These are phyloP conservation scores for Bretschneidera sinensis DNA, from an alignment of 345 rosid genomes.

Conservation along the genomic window DNA sequence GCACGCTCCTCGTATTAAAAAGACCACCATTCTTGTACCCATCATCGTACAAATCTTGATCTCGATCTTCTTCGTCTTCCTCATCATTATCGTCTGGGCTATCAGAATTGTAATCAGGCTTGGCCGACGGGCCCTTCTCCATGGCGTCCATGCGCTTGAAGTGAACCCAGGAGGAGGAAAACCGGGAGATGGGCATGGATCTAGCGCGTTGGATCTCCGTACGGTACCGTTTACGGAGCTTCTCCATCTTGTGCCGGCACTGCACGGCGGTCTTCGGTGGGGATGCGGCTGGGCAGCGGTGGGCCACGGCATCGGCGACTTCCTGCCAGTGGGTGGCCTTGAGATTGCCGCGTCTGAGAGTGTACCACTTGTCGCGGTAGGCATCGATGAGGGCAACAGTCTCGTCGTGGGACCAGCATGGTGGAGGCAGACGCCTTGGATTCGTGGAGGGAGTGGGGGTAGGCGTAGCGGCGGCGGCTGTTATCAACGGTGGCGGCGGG, in stretches of 20 bases:
- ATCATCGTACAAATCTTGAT: constrained; percentile 38
- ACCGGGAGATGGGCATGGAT: constrained; percentile 74
- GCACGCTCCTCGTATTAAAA: constrained; percentile 42
- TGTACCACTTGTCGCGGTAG: constrained; percentile 84
- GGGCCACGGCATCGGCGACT: constrained; percentile 64
- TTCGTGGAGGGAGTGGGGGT: constrained; percentile 27
- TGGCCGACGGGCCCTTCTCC: constrained; percentile 59
- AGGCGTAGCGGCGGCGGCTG: constrained; percentile 13
- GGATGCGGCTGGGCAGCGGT: constrained; percentile 54
- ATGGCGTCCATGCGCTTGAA: constrained; percentile 78
- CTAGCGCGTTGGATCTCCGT: constrained; percentile 88
- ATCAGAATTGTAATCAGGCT: constrained; percentile 32
- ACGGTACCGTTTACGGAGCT: constrained; percentile 80
- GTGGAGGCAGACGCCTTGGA: constrained; percentile 89
- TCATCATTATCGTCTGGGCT: constrained; percentile 32
- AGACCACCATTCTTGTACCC: constrained; percentile 36
- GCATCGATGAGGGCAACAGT: constrained; percentile 75
- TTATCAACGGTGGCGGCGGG: constrained; percentile 24
- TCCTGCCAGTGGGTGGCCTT: constrained; percentile 96
- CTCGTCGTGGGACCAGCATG: constrained; percentile 92
- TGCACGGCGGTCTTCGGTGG: constrained; percentile 80
- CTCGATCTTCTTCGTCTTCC: constrained; percentile 39
- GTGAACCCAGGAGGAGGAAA: constrained; percentile 86
- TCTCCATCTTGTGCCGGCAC: constrained; percentile 99
- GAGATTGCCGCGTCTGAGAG: constrained; percentile 86